Evolutionary conservation across 805 yeast species (phyloP).

Genomic region (Zygosaccharomyces kombuchaensis): DNA sequence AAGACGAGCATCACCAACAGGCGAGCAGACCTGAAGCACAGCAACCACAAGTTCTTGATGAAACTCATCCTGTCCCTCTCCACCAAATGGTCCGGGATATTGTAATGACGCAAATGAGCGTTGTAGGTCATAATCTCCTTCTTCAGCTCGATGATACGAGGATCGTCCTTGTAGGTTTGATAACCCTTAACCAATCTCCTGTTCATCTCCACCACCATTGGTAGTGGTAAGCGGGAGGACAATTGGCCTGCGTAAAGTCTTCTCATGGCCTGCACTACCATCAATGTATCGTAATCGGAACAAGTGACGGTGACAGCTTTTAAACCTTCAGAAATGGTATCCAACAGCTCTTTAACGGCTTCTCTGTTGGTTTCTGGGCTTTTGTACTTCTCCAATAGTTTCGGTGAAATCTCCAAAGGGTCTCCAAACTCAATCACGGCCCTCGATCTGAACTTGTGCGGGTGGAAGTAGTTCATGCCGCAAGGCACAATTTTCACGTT

Average conservation of each 20-base stretch:
- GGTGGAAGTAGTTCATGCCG: slow-evolving; percentile 96
- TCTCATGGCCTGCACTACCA: slow-evolving; percentile 88
- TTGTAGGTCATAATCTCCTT: slow-evolving; percentile 68
- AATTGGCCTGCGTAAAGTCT: slow-evolving; percentile 78
- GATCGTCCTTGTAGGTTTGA: slow-evolving; percentile 65
- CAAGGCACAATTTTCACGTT: slow-evolving; percentile 89
- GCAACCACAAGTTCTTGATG: slow-evolving; percentile 45
- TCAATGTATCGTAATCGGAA: slow-evolving; percentile 82
- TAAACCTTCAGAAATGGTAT: slow-evolving; percentile 65
- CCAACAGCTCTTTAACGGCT: slow-evolving; percentile 69
- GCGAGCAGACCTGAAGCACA: slow-evolving; percentile 54
- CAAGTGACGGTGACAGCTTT: slow-evolving; percentile 84
- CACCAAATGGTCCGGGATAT: slow-evolving; percentile 49
- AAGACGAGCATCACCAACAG: slow-evolving; percentile 53
- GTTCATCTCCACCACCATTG: slow-evolving; percentile 85
- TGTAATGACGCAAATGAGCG: slow-evolving; percentile 63
- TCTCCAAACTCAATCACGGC: slow-evolving; percentile 94
- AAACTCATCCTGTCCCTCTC: slow-evolving; percentile 50
- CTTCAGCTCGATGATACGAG: slow-evolving; percentile 57
- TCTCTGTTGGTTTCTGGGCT: slow-evolving; percentile 61
- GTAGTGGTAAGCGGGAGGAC: slow-evolving; percentile 66
- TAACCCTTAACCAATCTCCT: slow-evolving; percentile 82
- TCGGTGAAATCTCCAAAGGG: slow-evolving; percentile 64
- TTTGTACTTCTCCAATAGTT: slow-evolving; percentile 60
- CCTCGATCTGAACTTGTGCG: slow-evolving; percentile 90